Percentiles rank a stretch among this genome's conserved stretches.
These are phyloP conservation scores for Castanea mollissima DNA, from an alignment of 306 rosid genomes.

Conservation along the genomic window DNA sequence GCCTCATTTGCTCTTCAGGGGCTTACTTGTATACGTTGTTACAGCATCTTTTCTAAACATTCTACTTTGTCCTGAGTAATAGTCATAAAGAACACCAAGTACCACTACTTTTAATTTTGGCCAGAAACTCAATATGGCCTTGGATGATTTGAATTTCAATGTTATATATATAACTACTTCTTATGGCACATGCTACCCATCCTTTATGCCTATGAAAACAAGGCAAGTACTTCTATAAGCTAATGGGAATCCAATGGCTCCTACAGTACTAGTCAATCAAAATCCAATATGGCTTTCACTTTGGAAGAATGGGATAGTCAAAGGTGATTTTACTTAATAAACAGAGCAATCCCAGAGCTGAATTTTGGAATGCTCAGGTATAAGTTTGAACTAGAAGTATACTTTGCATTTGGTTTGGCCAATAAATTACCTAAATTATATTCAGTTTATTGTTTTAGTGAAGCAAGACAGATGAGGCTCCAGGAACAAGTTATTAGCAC, in stretches of 20 bases:
- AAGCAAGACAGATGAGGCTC: too few relatives aligned
- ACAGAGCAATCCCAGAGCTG: too few relatives aligned
- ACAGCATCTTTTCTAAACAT: conserved; percentile 6
- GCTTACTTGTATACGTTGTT: conserved; percentile 17
- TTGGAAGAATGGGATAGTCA: background rate
- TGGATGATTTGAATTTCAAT: background rate
- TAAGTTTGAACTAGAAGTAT: too few relatives aligned
- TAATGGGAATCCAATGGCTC: background rate
- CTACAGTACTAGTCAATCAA: background rate
- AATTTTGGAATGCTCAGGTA: too few relatives aligned
- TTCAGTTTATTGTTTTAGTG: too few relatives aligned
- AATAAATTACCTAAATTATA: too few relatives aligned
- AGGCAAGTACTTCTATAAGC: background rate
- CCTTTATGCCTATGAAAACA: background rate
- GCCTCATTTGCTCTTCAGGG: conserved; percentile 4
- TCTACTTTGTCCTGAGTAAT: conserved; percentile 13
- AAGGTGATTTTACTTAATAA: too few relatives aligned
- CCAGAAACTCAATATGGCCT: background rate
- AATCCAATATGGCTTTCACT: background rate
- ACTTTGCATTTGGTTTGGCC: too few relatives aligned
- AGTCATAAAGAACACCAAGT: conserved; percentile 3
- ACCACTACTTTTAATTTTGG: background rate
- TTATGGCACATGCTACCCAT: background rate
- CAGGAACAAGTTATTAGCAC: too few relatives aligned
- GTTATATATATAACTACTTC: background rate